Evolutionary conservation across 306 rosid species (phyloP).

Genomic region (Psophocarpus tetragonolobus): DNA sequence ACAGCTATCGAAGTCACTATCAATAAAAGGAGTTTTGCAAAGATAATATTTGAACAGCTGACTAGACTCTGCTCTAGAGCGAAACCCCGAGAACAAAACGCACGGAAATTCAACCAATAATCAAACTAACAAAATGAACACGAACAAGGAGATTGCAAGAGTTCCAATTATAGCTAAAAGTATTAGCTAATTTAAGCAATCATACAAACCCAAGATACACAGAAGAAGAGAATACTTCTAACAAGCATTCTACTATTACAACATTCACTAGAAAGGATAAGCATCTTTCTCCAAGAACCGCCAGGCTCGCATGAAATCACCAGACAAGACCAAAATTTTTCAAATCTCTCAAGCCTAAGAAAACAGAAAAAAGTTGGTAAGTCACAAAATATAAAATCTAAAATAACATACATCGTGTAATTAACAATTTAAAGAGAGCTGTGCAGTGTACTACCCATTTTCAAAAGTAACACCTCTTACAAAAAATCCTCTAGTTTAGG

Average conservation of each 20-base stretch:
- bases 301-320: slow-evolving; percentile 34
- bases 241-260: slow-evolving; percentile 56
- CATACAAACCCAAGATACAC: slow-evolving; percentile 52
- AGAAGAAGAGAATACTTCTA: slow-evolving; percentile 37
- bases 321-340: slow-evolving; percentile 38
- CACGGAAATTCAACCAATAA: slow-evolving; percentile 10
- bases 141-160: slow-evolving; percentile 26
- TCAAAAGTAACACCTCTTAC: neutral
- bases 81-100: neutral
- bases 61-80: too few relatives aligned
- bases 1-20: neutral
- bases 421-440: neutral
- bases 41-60: too few relatives aligned
- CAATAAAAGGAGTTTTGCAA: neutral
- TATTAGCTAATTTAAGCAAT: slow-evolving; percentile 53
- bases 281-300: slow-evolving; percentile 47
- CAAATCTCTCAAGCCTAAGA: slow-evolving; percentile 55
- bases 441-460: neutral
- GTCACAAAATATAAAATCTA: neutral
- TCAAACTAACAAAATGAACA: slow-evolving; percentile 35
- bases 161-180: slow-evolving; percentile 55
- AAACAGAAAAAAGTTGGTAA: slow-evolving; percentile 11
- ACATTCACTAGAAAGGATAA: slow-evolving; percentile 46
- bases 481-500: neutral
- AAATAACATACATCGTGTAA: neutral